Base-by-base conservation (phyloP, 495 filamentous ascomycete species). In the Antarctomyces pellizariae region DNA sequence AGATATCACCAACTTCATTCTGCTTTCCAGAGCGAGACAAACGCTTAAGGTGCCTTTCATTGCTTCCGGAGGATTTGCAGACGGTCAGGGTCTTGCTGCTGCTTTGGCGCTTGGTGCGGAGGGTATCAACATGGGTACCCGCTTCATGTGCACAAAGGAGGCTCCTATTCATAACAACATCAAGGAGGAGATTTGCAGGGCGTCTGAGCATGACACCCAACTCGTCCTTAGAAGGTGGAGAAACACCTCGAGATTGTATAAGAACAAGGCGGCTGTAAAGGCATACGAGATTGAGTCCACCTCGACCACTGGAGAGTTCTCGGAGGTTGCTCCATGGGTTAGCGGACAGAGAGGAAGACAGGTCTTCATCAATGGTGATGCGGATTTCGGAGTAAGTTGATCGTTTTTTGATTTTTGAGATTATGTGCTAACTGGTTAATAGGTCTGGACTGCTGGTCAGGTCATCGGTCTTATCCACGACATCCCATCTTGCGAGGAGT, bases 1-100 rank as follows among this genome's bases (percentile, higher is more conserved):
- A 23, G 86, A 97, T 42, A 91, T 97, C 49, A 92, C 86, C 36
- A 97, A 97, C 50, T 86, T 95, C 50, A 90, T 97, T 35, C 65
- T 97, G 5, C 59, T 95, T 22, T 70, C 65, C 47, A 62, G 78
- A 22, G 86, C 86, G 18, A 59, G 84, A 11, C 86, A 97, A 53
- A 64, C 67, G 1, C 63, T 97, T 23, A 64, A 62, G 15, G 66
- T 82, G 16, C 86, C 86, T 3, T 97, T 97, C 46, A 92, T 97
- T 43, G 86, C 86, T 1, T 83, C 75, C 0, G 86, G 86, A 18
- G 86, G 86, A 4, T 93, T 95, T 42, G 86, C 80, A 9, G 86
- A 97, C 46, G 86, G 86, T 2, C 69, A 93, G 36, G 86, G 86
- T 4, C 58, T 97, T 11, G 86, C 86, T 2, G 86, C 86, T 10